Evolutionary conservation across 2,329 filamentous ascomycete genomes (phyloP).

Genomic region (Alternaria burnsii): DNA sequence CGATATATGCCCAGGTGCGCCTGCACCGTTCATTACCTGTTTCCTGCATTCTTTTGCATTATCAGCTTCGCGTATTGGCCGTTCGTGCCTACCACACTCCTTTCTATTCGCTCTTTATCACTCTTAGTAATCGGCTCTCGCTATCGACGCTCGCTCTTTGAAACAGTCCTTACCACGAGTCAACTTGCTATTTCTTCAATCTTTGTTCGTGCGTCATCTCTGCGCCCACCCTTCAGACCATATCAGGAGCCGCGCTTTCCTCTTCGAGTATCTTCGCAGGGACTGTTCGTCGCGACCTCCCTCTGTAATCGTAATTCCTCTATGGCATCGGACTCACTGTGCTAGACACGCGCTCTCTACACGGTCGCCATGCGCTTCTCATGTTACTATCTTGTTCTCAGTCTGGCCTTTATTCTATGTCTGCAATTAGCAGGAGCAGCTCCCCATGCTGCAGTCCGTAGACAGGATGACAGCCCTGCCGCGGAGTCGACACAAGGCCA

Average conservation of each 20-base stretch:
- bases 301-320: constrained; percentile 29
- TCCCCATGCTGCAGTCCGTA: constrained; percentile 34
- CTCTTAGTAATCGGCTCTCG: constrained; percentile 23
- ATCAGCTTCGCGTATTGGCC: constrained; percentile 16
- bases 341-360: constrained; percentile 21
- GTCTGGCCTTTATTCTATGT: constrained; percentile 38
- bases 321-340: constrained; percentile 33
- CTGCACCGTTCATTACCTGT: constrained; percentile 5
- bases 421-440: constrained; percentile 34
- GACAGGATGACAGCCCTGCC: constrained; percentile 40
- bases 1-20: constrained; percentile 25
- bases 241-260: constrained; percentile 14
- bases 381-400: constrained; percentile 34
- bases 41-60: constrained; percentile 37
- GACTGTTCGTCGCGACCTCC: background rate
- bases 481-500: constrained; percentile 24
- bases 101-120: constrained; percentile 30
- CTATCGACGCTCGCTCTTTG: constrained; percentile 17
- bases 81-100: constrained; percentile 29
- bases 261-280: constrained; percentile 8
- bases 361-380: constrained; percentile 39
- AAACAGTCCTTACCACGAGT: constrained; percentile 17
- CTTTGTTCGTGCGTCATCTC: constrained; percentile 21
- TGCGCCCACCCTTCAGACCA: constrained; percentile 5
- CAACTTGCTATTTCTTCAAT: constrained; percentile 23